These are phyloP conservation scores for Candida ascalaphidarum DNA, from an alignment of 805 yeast genomes.

Conservation along the genomic window DNA sequence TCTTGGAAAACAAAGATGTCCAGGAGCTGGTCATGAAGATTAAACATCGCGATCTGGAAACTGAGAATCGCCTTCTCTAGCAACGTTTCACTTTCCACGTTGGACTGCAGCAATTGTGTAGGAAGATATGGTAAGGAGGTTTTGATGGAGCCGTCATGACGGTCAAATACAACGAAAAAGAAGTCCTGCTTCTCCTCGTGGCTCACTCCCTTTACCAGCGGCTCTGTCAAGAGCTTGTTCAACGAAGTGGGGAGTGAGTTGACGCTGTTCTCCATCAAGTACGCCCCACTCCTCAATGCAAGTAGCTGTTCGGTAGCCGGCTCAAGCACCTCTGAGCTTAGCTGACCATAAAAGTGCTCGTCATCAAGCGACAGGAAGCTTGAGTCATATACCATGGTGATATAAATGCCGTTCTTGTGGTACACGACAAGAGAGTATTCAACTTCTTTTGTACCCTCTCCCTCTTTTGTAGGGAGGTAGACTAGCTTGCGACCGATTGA, in stretches of 20 bases:
- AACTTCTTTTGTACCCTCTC: constrained; percentile 1
- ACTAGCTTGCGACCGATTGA: constrained; percentile 16
- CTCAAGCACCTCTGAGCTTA: constrained; percentile 8
- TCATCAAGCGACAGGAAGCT: constrained; percentile 13
- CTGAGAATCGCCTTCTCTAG: constrained; percentile 2
- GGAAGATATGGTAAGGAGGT: constrained; percentile 32
- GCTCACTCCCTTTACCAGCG: constrained; percentile 1
- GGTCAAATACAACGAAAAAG: constrained; percentile 27
- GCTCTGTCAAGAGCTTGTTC: constrained; percentile 5
- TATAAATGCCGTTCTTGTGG: constrained; percentile 10
- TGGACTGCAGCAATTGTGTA: constrained; percentile 1
- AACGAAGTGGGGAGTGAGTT: constrained; percentile 19
- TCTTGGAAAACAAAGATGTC: constrained; percentile 19
- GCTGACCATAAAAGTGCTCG: constrained; percentile 12
- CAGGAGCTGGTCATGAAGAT: constrained; percentile 29
- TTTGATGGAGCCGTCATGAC: constrained; percentile 12
- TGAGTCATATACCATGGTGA: constrained; percentile 23
- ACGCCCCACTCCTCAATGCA: too few relatives aligned
- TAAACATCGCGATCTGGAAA: constrained; percentile 21
- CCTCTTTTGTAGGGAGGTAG: constrained; percentile 10
- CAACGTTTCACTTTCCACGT: background rate
- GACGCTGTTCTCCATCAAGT: too few relatives aligned
- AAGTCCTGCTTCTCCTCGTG: constrained; percentile 23
- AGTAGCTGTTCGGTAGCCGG: constrained; percentile 17
- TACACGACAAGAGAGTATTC: constrained; percentile 26